phyloP scores from a whole-genome alignment of 768 basidiomycete species.

The Kwoniella sp. region DNA sequence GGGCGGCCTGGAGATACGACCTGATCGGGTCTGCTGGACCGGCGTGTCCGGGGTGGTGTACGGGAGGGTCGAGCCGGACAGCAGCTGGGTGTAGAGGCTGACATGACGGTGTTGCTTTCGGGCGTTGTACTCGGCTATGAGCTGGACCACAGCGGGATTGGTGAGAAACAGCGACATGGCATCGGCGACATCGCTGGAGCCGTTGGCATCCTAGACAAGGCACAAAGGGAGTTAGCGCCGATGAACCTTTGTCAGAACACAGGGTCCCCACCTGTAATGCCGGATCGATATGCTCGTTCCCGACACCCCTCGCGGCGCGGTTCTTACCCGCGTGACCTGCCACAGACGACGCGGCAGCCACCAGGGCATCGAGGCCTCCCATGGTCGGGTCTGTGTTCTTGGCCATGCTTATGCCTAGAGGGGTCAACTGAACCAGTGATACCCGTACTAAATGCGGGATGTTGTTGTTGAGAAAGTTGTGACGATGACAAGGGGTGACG shows the following conservation, averaged over 20 bases:
- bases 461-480: constrained; percentile 5
- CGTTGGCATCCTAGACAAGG: neutral
- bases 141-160: constrained; percentile 13
- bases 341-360: constrained; percentile 20
- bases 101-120: constrained; percentile 12
- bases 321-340: constrained; percentile 12
- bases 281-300: constrained; percentile 20
- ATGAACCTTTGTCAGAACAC: neutral
- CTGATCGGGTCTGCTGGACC: constrained; percentile 21
- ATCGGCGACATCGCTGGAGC: constrained; percentile 4
- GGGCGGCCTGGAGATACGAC: constrained; percentile 25
- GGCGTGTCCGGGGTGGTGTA: constrained; percentile 9
- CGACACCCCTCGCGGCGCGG: neutral
- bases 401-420: neutral
- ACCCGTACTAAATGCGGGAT: too few species aligned
- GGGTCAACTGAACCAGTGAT: too few species aligned
- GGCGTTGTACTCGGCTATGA: constrained; percentile 11
- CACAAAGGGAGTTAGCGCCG: neutral
- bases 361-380: constrained; percentile 21
- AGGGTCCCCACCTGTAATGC: constrained; percentile 14
- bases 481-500: neutral
- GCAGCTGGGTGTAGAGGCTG: constrained; percentile 8
- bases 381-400: constrained; percentile 15
- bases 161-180: constrained; percentile 9
- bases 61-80: constrained; percentile 6